A percentile compares a stretch with the other conserved stretches of the same genome.
Evolutionary conservation across 257 asterid species (phyloP).

Genomic region (Paulownia fortunei): DNA sequence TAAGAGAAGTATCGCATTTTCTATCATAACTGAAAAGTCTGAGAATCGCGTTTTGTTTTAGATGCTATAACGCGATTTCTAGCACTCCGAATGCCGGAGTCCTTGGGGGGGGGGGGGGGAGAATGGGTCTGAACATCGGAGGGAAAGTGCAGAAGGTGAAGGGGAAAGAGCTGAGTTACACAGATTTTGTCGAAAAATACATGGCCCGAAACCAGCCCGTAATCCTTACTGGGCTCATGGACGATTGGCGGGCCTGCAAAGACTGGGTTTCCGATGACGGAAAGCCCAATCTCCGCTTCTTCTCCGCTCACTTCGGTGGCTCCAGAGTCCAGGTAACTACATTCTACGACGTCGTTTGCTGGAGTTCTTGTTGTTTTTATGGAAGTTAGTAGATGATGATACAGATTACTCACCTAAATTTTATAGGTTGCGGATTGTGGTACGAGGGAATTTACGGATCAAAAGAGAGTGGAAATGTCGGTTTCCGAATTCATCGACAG

Average conservation of each 20-base stretch:
- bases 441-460: conserved; percentile 76
- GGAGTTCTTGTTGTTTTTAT: neutral
- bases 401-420: neutral
- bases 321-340: conserved; percentile 75
- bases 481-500: conserved; percentile 74
- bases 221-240: conserved; percentile 82
- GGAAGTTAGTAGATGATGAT: neutral
- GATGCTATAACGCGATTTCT: too few relatives aligned
- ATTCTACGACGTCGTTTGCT: conserved; percentile 12
- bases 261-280: conserved; percentile 84
- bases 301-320: conserved; percentile 70
- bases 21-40: too few relatives aligned
- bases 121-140: conserved; percentile 66
- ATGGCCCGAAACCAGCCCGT: conserved; percentile 73
- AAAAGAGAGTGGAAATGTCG: conserved; percentile 82
- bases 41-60: too few relatives aligned
- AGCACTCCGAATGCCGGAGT: too few relatives aligned
- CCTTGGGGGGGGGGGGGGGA: neutral
- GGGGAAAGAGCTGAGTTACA: conserved; percentile 65
- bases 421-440: conserved; percentile 91
- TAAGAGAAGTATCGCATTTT: too few relatives aligned
- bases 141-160: conserved; percentile 76
- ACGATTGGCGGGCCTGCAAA: conserved; percentile 76
- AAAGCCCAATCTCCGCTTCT: conserved; percentile 66
- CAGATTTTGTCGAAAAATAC: conserved; percentile 61